phyloP scores from a whole-genome alignment of 371 early-diverging fungal species.

The Enteropsectra breve region DNA sequence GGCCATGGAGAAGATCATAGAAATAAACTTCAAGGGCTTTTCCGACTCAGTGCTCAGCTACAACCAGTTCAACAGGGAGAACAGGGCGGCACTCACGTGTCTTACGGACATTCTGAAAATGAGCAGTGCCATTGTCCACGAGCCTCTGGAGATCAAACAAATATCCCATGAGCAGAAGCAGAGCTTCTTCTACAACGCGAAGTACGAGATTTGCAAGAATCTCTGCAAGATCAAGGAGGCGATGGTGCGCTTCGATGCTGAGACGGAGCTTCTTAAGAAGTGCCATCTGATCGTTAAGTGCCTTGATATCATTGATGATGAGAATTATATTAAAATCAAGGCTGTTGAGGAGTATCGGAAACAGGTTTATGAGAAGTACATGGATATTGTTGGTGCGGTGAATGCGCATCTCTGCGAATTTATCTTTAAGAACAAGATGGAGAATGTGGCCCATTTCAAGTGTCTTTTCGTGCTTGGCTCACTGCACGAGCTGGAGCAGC shows the following conservation, averaged over 20 bases:
- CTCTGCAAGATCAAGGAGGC: conserved; percentile 20
- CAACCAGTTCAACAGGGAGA: conserved; percentile 36
- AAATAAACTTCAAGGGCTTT: conserved; percentile 48
- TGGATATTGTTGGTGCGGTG: conserved; percentile 14
- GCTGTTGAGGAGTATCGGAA: conserved; percentile 27
- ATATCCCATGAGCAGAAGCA: conserved; percentile 19
- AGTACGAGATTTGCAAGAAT: conserved; percentile 23
- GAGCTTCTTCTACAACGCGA: conserved; percentile 20
- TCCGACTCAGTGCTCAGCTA: conserved; percentile 49
- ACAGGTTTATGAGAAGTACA: conserved; percentile 14
- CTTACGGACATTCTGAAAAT: conserved; percentile 13
- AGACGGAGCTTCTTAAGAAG: conserved; percentile 5
- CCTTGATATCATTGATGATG: conserved; percentile 9
- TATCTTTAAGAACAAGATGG: conserved; percentile 31
- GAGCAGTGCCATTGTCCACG: not conserved
- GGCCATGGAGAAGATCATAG: conserved; percentile 52
- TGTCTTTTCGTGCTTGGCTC: conserved; percentile 14
- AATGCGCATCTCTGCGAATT: conserved; percentile 26
- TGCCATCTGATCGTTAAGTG: conserved; percentile 15
- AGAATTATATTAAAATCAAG: conserved; percentile 18
- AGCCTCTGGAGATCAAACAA: conserved; percentile 26
- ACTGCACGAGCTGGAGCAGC: conserved; percentile 16
- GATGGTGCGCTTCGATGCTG: conserved; percentile 13
- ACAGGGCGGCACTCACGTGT: conserved; percentile 6
- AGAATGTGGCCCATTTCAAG: conserved; percentile 32